Base-by-base conservation (phyloP, 306 rosid species). In the Begonia peltatifolia region DNA sequence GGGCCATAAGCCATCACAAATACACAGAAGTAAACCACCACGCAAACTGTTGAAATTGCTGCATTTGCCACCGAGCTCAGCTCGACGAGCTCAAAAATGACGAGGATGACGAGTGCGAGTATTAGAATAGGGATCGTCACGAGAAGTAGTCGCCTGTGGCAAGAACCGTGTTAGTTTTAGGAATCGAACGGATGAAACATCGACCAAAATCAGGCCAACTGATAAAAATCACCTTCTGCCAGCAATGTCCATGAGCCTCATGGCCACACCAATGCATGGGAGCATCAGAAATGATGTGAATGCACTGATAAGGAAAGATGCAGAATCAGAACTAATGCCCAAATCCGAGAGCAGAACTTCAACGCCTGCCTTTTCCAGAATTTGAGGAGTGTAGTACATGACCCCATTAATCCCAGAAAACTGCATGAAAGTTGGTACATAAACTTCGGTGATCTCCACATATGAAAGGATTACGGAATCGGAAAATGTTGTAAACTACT, bases 321-420 rank as follows among this genome's bases (percentile, higher is more conserved):
- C 55, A 5, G 94, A 84, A 4, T 23, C 52, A 62, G 89, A 43
- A 58, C 82, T 56, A 67, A 84, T 50, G 52, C 94, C 90, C 17
- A 76, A 2, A 62, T 69, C 48, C 63, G 70, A n/a, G 50, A 84
- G 94, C 47, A 84, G 83, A 67, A 78, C 87, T 47, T 55, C 86
- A 35, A 81, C 94, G 16, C 94, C 94, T 8, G 94, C 94, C 22
- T 84, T 72, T 63, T 81, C 82, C 56, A 84, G 90, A 74, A 84
- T 84, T 74, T 78, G 82, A 72, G 94, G 94, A 43, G 94, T 84
- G 80, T 84, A 84, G 74, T 84, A 84, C 14, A 84, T 78, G 71
- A 84, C 94, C 52, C 94, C 94, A 25, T 81, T 84, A 51, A 84
- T 84, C 59, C 94, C 94, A 5, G 94, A 81, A 68, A 84, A 77